Evolutionary conservation across 306 rosid genomes (phyloP).

Genomic region (Arachis stenosperma): DNA sequence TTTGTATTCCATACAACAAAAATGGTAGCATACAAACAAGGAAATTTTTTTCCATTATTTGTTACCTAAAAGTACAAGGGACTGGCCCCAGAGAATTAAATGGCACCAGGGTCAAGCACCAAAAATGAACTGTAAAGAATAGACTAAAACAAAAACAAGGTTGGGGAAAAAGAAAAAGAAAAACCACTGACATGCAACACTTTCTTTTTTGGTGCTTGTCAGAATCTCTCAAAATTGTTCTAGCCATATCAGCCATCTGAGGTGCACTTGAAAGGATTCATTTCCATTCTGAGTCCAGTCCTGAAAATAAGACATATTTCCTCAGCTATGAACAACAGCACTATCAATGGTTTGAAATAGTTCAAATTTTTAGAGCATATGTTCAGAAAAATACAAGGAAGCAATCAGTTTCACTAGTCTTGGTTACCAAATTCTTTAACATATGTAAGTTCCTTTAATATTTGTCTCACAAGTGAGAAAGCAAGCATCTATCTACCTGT

Average conservation of each 20-base stretch:
- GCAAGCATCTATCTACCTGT: background rate
- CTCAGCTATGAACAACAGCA: conserved; percentile 5
- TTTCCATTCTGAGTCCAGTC: conserved; percentile 40
- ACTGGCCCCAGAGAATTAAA: conserved; percentile 1
- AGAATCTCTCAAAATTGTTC: conserved; percentile 60
- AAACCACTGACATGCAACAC: conserved; percentile 45
- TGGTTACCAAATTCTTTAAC: background rate
- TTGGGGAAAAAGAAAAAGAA: background rate
- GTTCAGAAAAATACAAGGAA: background rate
- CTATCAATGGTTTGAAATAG: background rate
- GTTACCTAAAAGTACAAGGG: conserved; percentile 14
- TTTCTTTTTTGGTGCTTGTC: conserved; percentile 41
- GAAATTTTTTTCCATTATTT: conserved; percentile 5
- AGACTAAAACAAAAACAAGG: conserved; percentile 6
- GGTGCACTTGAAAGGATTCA: conserved; percentile 16
- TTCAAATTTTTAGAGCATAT: background rate
- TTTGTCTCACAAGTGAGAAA: background rate
- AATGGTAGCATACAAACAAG: conserved; percentile 4
- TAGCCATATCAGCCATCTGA: conserved; percentile 43
- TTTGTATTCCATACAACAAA: conserved; percentile 1
- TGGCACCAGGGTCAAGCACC: conserved; percentile 8
- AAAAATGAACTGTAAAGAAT: conserved; percentile 2
- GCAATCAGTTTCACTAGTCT: background rate
- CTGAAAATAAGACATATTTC: conserved; percentile 33
- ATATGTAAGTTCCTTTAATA: background rate